Base-by-base conservation (phyloP, 345 rosid genomes). In the Linum trigynum region DNA sequence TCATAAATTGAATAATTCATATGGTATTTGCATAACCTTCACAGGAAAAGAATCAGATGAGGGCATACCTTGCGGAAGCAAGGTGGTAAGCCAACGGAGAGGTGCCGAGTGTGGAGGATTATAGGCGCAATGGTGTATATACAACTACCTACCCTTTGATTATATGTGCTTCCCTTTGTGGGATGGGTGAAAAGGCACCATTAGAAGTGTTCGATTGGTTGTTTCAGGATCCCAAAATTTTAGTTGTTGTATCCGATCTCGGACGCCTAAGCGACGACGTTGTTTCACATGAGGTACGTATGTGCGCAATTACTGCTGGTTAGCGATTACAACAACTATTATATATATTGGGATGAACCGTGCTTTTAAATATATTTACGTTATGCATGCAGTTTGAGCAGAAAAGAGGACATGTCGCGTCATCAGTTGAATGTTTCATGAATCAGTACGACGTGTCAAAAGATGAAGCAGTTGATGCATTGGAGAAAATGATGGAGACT, bases 131-230 rank as follows among this genome's bases (percentile, higher is more conserved):
- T 2, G 67, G 38, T 36, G 38, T 16, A 3, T 39, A n/a, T 5
- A 62, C 43, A 42, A 32, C 17, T 57, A 11, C 45, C 35, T 63
- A 57, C 42, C 57, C 57, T 6, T 15, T 69, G 17, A 9, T 69
- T 2, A 32, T 53, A 9, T 23, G 7, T 7, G 2, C 38, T 32
- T 7, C 43, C 17, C 37, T 43, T 6, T 57, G 63, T 4, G 67
- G 55, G 11, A 41, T 69, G 67, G 63, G 45, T 1, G 10, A 68
- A 60, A 12, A 55, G 2, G 72, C 67, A n/a, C 37, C 67, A 2
- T 40, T 55, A 55, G 62, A 62, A 39, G 62, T 55, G 9, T 69
- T 62, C n/a, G 72, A 63, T 62, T 69, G 72, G 72, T 39, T 69
- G 32, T 12, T 40, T n/a, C 37, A 66, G 8, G 15, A 36, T 10